A percentile compares a stretch with the other conserved stretches of the same genome.
Conservation (phyloP, 129 eudicot species). For the Ambrosia artemisiifolia region DNA sequence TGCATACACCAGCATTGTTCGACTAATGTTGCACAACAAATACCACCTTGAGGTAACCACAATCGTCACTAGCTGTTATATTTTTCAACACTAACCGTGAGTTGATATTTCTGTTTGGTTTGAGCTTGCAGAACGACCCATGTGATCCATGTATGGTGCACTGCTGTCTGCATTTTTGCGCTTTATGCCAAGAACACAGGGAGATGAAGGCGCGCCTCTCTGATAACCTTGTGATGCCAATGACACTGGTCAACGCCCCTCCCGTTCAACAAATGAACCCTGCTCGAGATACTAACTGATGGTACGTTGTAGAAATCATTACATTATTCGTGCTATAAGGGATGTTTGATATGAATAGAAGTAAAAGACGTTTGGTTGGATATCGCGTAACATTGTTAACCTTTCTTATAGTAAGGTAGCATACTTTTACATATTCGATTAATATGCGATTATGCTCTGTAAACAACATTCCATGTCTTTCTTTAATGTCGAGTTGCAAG, state of each 20-base stretch:
- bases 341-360: background rate
- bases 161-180: constrained; percentile 99
- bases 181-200: constrained; percentile 97
- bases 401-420: background rate
- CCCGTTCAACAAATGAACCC: constrained; percentile 81
- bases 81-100: background rate
- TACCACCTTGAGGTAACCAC: constrained; percentile 87
- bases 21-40: constrained; percentile 74
- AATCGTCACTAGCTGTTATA: background rate
- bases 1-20: constrained; percentile 71
- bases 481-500: no score
- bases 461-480: no score
- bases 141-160: constrained; percentile 96
- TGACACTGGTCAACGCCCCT: constrained; percentile 87
- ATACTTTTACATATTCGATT: background rate
- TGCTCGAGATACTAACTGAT: constrained; percentile 14
- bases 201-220: constrained; percentile 88
- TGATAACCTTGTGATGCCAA: constrained; percentile 59
- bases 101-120: constrained; percentile 3
- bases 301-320: background rate
- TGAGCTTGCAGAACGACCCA: constrained; percentile 68
- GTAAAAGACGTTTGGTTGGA: background rate
- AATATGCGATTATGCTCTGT: no score
- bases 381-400: background rate
- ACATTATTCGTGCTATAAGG: background rate